These are phyloP conservation scores for Pseudogymnoascus sp. DNA, from an alignment of 2,329 filamentous ascomycete species.

Conservation along the genomic window DNA sequence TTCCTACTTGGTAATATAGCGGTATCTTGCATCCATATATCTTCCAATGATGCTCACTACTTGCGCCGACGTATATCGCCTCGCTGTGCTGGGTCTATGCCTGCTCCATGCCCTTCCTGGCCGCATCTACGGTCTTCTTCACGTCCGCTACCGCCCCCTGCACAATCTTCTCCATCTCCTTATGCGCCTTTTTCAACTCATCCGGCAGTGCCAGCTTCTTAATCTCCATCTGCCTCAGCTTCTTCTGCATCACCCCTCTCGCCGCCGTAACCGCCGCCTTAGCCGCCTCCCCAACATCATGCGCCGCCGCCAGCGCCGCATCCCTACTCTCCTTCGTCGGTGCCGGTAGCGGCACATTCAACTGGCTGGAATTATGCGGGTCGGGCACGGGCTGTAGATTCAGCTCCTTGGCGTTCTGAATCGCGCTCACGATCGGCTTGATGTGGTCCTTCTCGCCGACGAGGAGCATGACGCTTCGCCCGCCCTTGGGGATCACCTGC, in stretches of 20 bases:
- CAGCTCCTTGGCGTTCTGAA: constrained; percentile 40
- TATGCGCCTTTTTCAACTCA: constrained; percentile 33
- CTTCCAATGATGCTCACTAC: background rate
- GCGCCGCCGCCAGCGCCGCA: constrained; percentile 24
- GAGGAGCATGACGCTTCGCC: constrained; percentile 52
- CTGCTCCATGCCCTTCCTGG: constrained; percentile 30
- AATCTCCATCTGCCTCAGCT: constrained; percentile 28
- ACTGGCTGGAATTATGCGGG: constrained; percentile 40
- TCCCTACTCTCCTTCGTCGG: constrained; percentile 49
- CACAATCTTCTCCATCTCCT: constrained; percentile 33
- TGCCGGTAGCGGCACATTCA: constrained; percentile 48
- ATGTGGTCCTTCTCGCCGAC: constrained; percentile 57
- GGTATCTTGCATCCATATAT: background rate
- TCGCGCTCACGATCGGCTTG: constrained; percentile 46
- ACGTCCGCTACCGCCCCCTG: constrained; percentile 28
- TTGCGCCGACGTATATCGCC: background rate
- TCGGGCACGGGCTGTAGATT: constrained; percentile 44
- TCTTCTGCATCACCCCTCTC: constrained; percentile 31
- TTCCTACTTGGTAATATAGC: background rate
- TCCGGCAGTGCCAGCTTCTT: constrained; percentile 29
- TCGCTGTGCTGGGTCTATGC: constrained; percentile 13
- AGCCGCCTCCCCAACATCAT: constrained; percentile 28
- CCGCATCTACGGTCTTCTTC: constrained; percentile 31
- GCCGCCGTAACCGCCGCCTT: constrained; percentile 24
- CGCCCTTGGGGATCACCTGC: constrained; percentile 58